Evolutionary conservation across 1,284 basidiomycete species (phyloP).

Genomic region (Vanrija sp.): DNA sequence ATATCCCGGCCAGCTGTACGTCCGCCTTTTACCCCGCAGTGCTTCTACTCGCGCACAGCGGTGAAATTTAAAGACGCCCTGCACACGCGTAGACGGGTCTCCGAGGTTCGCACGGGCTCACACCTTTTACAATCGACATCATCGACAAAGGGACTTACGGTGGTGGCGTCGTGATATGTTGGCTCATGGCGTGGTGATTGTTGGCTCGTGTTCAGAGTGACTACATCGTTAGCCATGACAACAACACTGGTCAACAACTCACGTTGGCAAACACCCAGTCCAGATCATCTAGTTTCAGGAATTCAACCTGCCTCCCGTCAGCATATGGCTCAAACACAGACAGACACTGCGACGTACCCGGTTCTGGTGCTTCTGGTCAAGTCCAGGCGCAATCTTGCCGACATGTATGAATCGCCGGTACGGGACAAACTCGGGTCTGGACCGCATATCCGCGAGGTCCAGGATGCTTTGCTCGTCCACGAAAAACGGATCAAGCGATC

Average conservation of each 20-base stretch:
- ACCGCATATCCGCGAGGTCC: slow-evolving; percentile 29
- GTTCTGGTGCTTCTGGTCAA: slow-evolving; percentile 2
- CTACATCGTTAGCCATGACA: neutral
- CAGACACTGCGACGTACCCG: slow-evolving; percentile 14
- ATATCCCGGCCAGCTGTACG: slow-evolving; percentile 17
- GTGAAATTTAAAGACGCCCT: slow-evolving; percentile 9
- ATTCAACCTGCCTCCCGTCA: slow-evolving; percentile 21
- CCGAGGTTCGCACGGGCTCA: slow-evolving; percentile 14
- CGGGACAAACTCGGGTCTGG: slow-evolving; percentile 25
- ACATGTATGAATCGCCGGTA: slow-evolving; percentile 36
- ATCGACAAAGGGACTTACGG: slow-evolving; percentile 20
- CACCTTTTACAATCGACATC: slow-evolving; percentile 27
- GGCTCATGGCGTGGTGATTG: no score
- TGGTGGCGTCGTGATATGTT: no score
- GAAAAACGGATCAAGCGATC: slow-evolving; percentile 4
- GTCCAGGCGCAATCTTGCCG: slow-evolving; percentile 16
- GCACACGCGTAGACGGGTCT: neutral
- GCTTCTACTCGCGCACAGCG: slow-evolving; percentile 4
- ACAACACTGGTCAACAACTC: neutral
- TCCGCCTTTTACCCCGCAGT: slow-evolving; percentile 16
- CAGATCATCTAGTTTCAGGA: slow-evolving; percentile 26
- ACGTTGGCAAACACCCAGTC: slow-evolving; percentile 16
- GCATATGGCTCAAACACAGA: neutral
- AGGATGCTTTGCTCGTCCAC: slow-evolving; percentile 22
- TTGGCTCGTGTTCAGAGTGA: neutral